phyloP scores from a whole-genome alignment of 2,329 filamentous ascomycete species.

The Ophiostoma quercus region DNA sequence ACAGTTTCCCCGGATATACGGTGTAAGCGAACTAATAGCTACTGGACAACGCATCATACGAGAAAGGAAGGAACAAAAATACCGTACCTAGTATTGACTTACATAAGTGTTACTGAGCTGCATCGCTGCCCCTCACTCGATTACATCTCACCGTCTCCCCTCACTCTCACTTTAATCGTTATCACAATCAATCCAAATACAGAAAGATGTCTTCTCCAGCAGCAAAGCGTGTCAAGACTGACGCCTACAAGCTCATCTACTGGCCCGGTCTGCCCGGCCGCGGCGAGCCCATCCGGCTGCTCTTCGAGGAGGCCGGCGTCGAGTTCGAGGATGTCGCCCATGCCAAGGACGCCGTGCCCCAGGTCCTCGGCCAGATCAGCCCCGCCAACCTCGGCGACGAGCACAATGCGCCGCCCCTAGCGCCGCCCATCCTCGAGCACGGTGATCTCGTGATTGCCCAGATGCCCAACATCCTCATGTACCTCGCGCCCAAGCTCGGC shows the following conservation, averaged over 20 bases:
- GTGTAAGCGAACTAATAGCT: no score
- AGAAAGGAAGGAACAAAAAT: background rate
- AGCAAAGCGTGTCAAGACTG: conserved; percentile 35
- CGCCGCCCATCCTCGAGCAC: conserved; percentile 61
- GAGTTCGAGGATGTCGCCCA: conserved; percentile 58
- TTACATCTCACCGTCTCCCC: background rate
- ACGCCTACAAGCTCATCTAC: conserved; percentile 61
- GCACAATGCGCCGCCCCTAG: conserved; percentile 59
- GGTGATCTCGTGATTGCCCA: conserved; percentile 61
- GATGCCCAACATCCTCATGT: conserved; percentile 67
- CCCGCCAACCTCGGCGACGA: conserved; percentile 36
- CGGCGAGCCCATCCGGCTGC: conserved; percentile 67
- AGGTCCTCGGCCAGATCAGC: conserved; percentile 47
- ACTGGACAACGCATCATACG: no score
- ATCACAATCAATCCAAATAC: no score
- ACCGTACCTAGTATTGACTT: background rate
- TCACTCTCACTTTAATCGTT: no score
- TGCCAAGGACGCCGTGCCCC: conserved; percentile 44
- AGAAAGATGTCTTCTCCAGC: background rate
- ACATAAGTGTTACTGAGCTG: background rate
- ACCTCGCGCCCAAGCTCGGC: conserved; percentile 57
- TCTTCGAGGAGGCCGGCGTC: conserved; percentile 62
- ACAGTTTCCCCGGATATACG: no score
- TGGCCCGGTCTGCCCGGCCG: conserved; percentile 68
- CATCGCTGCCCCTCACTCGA: background rate